Conservation (phyloP, 208 protist genomes). For the Trichomonas vaginalis region DNA sequence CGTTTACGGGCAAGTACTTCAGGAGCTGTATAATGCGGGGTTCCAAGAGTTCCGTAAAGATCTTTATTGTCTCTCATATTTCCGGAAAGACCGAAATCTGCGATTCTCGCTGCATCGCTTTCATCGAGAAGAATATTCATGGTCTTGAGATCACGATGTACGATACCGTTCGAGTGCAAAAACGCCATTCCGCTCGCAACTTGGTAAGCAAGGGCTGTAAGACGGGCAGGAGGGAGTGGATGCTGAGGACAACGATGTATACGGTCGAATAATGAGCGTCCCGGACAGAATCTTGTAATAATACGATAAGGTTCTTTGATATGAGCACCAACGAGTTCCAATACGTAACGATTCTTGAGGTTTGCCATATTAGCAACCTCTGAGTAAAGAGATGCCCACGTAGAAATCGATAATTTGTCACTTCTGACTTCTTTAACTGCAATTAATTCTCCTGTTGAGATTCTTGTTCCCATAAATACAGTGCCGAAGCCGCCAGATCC, state of each 20-base stretch:
- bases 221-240: background rate
- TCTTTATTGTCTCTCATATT: slow-evolving; percentile 4
- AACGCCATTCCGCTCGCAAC: background rate
- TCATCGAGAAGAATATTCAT: background rate
- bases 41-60: background rate
- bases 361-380: background rate
- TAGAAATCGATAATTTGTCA: background rate
- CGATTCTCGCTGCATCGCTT: background rate
- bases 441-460: background rate
- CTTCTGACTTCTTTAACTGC: slow-evolving; percentile 4
- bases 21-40: background rate
- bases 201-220: slow-evolving; percentile 6
- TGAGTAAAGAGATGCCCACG: background rate
- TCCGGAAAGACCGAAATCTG: background rate
- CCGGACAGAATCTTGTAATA: slow-evolving; percentile 3
- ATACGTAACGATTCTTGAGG: background rate
- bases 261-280: background rate
- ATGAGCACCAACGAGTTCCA: background rate
- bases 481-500: background rate
- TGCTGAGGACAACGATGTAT: background rate
- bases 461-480: background rate
- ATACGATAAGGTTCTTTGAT: slow-evolving; percentile 18
- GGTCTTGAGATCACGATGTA: slow-evolving; percentile 6
- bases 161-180: background rate
- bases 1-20: background rate